These are phyloP conservation scores for Cucumis variabilis DNA, from an alignment of 331 rosid genomes.

Conservation along the genomic window DNA sequence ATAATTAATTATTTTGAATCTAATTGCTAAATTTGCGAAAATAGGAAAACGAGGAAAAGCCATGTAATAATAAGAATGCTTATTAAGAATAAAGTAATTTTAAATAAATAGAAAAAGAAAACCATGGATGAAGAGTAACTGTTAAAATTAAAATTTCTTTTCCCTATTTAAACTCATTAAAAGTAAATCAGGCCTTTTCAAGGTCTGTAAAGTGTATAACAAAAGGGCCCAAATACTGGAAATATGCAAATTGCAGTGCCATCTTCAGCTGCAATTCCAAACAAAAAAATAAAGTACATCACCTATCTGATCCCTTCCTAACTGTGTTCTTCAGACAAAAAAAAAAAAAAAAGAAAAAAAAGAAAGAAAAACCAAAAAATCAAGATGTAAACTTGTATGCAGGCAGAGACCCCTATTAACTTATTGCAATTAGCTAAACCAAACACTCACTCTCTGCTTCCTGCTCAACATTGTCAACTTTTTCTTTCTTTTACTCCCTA, in stretches of 20 bases:
- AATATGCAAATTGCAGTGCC: conserved; percentile 20
- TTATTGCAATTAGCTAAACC: conserved; percentile 89
- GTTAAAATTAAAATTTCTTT: background rate
- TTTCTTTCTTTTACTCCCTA: conserved; percentile 43
- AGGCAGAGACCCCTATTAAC: conserved; percentile 60
- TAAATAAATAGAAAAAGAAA: background rate
- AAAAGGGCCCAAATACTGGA: conserved; percentile 12
- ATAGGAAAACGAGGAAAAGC: background rate
- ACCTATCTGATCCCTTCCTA: conserved; percentile 55
- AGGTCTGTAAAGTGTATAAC: conserved; percentile 6
- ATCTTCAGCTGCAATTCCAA: conserved; percentile 27
- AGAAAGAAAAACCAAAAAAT: conserved; percentile 42
- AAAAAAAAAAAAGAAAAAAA: too few species aligned
- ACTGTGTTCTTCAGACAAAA: conserved; percentile 69
- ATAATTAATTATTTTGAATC: too few species aligned
- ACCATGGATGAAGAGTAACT: background rate
- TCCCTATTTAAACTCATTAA: background rate
- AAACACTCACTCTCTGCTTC: conserved; percentile 61
- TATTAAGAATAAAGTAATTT: too few species aligned
- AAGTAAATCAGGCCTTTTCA: background rate
- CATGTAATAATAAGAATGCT: background rate
- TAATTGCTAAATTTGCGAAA: too few species aligned
- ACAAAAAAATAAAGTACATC: background rate
- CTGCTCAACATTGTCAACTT: conserved; percentile 52
- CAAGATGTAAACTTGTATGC: conserved; percentile 54